Conservation (phyloP, 164 flowering plant species). For the Vitis rotundifolia region DNA sequence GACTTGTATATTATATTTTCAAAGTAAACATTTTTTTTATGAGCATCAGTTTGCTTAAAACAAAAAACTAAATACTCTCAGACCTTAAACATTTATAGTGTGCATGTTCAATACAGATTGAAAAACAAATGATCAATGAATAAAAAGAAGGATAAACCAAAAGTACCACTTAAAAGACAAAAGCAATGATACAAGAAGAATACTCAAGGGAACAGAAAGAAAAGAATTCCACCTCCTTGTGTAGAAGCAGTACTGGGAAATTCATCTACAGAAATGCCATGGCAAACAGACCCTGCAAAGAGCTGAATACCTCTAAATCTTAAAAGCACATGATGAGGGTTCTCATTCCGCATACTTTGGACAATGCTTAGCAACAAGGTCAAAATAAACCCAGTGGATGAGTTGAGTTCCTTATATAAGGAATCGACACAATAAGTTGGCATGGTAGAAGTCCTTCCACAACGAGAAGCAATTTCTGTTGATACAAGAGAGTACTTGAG, state of each 20-base stretch:
- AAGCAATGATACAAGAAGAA: not conserved
- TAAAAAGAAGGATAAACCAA: too few species aligned
- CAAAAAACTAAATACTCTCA: too few species aligned
- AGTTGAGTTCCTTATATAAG: constrained; percentile 59
- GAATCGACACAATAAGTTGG: constrained; percentile 47
- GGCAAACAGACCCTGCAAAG: constrained; percentile 64
- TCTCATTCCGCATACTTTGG: constrained; percentile 46
- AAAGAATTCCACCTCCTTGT: constrained; percentile 39
- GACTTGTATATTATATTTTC: too few species aligned
- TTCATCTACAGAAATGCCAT: constrained; percentile 41
- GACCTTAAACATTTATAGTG: too few species aligned
- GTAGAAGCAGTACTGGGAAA: constrained; percentile 15
- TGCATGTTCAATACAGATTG: too few species aligned
- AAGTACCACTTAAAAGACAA: not conserved
- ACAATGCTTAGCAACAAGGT: constrained; percentile 61
- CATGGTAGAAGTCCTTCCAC: constrained; percentile 35
- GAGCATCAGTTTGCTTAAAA: too few species aligned
- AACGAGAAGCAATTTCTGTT: constrained; percentile 81
- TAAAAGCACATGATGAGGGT: constrained; percentile 52
- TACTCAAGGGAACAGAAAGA: not conserved
- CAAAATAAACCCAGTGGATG: constrained; percentile 62
- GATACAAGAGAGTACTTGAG: constrained; percentile 83
- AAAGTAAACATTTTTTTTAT: too few species aligned
- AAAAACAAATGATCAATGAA: too few species aligned
- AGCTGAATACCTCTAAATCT: constrained; percentile 76